A percentile compares a stretch with the other conserved stretches of the same genome.
Evolutionary conservation across 176 grass and related monocot genomes (phyloP).

Genomic region (Oryza meyeriana): DNA sequence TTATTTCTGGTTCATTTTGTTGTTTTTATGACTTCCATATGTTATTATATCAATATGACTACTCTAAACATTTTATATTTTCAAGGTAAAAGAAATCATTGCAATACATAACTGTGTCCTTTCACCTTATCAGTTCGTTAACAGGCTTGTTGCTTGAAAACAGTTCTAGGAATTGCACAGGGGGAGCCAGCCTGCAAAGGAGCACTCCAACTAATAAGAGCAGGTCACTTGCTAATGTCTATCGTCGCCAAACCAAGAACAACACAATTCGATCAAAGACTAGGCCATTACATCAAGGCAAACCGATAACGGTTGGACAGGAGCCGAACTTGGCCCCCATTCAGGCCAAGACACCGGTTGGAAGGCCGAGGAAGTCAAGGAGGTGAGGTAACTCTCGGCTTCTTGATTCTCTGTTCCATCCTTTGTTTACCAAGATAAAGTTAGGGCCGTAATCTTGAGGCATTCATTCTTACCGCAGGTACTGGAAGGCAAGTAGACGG

Average conservation of each 20-base stretch:
- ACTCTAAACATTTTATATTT: neutral
- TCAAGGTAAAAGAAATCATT: neutral
- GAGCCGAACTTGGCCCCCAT: neutral
- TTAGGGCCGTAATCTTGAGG: neutral
- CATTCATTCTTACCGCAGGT: neutral
- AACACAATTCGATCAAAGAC: neutral
- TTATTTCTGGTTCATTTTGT: neutral
- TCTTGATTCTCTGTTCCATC: neutral
- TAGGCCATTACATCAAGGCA: neutral
- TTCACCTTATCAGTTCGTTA: slow-evolving; percentile 16
- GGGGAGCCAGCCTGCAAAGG: neutral
- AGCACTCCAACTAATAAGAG: slow-evolving; percentile 5
- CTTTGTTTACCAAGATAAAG: neutral
- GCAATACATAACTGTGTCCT: neutral
- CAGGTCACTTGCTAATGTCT: slow-evolving; percentile 9
- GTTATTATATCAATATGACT: neutral
- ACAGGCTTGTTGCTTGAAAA: neutral
- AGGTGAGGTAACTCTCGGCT: slow-evolving; percentile 1
- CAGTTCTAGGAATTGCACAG: neutral
- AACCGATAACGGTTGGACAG: neutral
- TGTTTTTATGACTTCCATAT: neutral
- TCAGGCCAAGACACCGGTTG: slow-evolving; percentile 21
- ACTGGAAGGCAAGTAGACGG: neutral
- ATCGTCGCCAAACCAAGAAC: neutral
- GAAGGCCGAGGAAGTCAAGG: slow-evolving; percentile 17